Evolutionary conservation across 2,329 filamentous ascomycete genomes (phyloP).

Genomic region (Daldinia sp.): DNA sequence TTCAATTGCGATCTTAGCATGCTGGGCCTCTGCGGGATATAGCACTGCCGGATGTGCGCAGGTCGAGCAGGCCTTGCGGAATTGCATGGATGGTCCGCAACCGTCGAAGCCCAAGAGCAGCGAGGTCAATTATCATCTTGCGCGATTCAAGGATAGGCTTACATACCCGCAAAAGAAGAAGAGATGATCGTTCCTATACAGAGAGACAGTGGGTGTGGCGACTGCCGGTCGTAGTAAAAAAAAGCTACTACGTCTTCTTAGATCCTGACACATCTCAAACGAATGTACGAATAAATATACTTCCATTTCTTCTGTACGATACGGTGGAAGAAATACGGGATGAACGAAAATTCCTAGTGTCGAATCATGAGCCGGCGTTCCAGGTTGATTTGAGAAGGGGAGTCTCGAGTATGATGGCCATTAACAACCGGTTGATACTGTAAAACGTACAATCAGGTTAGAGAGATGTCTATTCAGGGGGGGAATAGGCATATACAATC

Average conservation of each 20-base stretch:
- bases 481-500: not conserved
- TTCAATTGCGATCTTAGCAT: constrained; percentile 65
- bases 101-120: constrained; percentile 70
- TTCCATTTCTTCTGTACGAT: constrained; percentile 24
- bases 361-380: constrained; percentile 32
- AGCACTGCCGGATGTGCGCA: constrained; percentile 69
- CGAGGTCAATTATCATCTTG: constrained; percentile 91
- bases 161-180: constrained; percentile 68
- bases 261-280: not conserved
- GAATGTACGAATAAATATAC: constrained; percentile 9
- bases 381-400: constrained; percentile 14
- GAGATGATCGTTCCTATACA: constrained; percentile 36
- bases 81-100: constrained; percentile 84
- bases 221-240: not conserved
- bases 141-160: constrained; percentile 79
- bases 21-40: constrained; percentile 85
- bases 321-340: constrained; percentile 10
- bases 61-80: constrained; percentile 70
- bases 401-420: not conserved
- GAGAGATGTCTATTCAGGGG: not conserved
- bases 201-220: not conserved
- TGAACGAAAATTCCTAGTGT: constrained; percentile 7
- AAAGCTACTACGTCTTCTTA: not conserved
- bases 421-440: constrained; percentile 3
- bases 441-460: not conserved